Conservation (phyloP, 2,329 filamentous ascomycete species). For the Claviceps quebecensis region DNA sequence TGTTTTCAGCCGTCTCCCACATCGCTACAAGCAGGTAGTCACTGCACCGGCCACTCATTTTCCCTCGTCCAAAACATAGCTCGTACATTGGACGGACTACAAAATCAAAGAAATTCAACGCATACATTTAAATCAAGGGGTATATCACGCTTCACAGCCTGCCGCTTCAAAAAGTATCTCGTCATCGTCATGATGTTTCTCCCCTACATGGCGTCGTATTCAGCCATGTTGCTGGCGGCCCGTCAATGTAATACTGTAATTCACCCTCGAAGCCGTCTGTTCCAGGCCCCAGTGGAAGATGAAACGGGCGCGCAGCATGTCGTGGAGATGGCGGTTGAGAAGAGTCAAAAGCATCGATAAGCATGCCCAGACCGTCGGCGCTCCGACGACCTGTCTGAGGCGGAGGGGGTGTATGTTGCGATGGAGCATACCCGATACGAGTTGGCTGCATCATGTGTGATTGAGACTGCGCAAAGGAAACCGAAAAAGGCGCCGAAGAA, state of each 20-base stretch:
- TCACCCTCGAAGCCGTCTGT: conserved; percentile 34
- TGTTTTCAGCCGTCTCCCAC: no score
- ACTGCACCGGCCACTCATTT: no score
- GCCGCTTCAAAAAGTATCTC: no score
- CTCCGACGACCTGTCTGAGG: conserved; percentile 9
- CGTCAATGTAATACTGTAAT: conserved; percentile 29
- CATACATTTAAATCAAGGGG: no score
- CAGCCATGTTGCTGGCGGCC: conserved; percentile 12
- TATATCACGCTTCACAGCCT: no score
- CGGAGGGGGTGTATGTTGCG: conserved; percentile 6
- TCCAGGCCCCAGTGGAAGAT: conserved; percentile 16
- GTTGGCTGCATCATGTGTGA: conserved; percentile 3
- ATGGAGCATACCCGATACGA: conserved; percentile 5
- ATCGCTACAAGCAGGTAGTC: no score
- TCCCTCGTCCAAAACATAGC: no score
- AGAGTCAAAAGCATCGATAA: conserved; percentile 27
- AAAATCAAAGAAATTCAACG: no score
- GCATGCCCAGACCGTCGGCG: conserved; percentile 24
- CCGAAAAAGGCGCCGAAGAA: conserved; percentile 11
- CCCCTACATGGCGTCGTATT: conserved; percentile 2
- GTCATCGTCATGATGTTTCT: background rate
- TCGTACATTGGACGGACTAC: no score
- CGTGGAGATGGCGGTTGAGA: conserved; percentile 9
- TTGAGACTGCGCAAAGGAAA: conserved; percentile 8
- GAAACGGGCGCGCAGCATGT: conserved; percentile 7